Percentiles rank a stretch among this genome's conserved stretches.
phyloP scores from a whole-genome alignment of 805 yeast species.

The Saccharomycopsis sp. region DNA sequence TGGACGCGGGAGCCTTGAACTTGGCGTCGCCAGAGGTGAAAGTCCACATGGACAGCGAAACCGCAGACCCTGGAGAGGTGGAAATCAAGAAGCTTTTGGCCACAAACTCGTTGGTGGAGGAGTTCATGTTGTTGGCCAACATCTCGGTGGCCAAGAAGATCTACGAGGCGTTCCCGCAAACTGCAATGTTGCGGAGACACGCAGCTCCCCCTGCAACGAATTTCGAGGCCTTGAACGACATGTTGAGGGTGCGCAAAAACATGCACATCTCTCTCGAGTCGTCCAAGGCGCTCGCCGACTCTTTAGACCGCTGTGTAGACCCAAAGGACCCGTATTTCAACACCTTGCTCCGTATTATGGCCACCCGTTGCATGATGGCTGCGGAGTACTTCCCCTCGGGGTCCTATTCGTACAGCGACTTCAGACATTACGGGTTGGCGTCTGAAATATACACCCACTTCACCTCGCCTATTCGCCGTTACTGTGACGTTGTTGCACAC shows the following conservation, averaged over 20 bases:
- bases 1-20: conserved; percentile 94
- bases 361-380: conserved; percentile 98
- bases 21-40: conserved; percentile 97
- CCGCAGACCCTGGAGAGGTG: conserved; percentile 93
- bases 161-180: conserved; percentile 89
- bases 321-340: conserved; percentile 83
- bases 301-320: conserved; percentile 83
- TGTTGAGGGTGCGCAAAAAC: conserved; percentile 74
- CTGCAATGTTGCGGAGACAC: conserved; percentile 97
- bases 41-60: conserved; percentile 94
- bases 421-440: conserved; percentile 94
- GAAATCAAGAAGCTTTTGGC: conserved; percentile 83
- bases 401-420: conserved; percentile 80
- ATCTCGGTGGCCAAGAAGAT: conserved; percentile 93
- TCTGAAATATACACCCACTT: conserved; percentile 97
- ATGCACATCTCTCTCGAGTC: conserved; percentile 73
- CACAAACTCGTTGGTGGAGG: conserved; percentile 95
- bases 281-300: conserved; percentile 87
- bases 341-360: conserved; percentile 89
- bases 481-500: conserved; percentile 96
- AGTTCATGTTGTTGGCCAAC: conserved; percentile 95
- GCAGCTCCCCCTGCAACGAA: conserved; percentile 95
- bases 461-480: conserved; percentile 96
- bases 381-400: conserved; percentile 97
- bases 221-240: conserved; percentile 83